Base-by-base conservation (phyloP, 2,329 filamentous ascomycete genomes). In the Xylaria sp. region DNA sequence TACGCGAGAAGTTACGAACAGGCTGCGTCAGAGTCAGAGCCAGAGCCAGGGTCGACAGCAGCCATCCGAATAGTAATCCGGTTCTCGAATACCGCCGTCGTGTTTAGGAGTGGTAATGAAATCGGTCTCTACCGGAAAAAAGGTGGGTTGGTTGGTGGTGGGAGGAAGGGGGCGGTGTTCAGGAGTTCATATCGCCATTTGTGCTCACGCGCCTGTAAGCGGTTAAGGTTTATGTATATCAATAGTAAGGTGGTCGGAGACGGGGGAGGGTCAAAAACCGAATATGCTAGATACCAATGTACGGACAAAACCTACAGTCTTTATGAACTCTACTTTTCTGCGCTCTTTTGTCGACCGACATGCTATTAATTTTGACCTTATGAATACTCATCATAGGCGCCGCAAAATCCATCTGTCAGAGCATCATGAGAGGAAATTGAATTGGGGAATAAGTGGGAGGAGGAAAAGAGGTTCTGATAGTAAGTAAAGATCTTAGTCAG, bases 1-100 rank as follows among this genome's bases (percentile, higher is more conserved):
- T 6, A 69, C 71, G 28, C 55, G 70, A 39, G 69, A 62, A 41
- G 67, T 75, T 44, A 61, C 70, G 37, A 56, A 57, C 28, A 65
- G 67, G 54, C 31, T 74, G 52, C 62, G 65, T 39, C 50, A 61
- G n/a, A 67, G 65, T 39, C 50, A 61, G n/a, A 67, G 64, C 12
- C 50, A 61, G n/a, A 67, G 64, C 12, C 58, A 48, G 65, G 57
- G 50, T 41, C 60, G 54, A 55, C 46, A 48, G 62, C 69, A 52
- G 20, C 46, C 31, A 41, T n/a, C 41, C 37, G 34, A 58, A 25
- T 37, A 50, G 58, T 65, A 63, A 50, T 10, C 25, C 20, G 20
- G 52, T 52, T 37, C 34, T 20, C 8, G 39, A 44, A 31, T 48
- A n/a, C 37, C 12, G 34, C 23, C 18, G 28, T 12, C 12, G 28